phyloP scores from a whole-genome alignment of 345 rosid species.

The Excoecaria agallocha region DNA sequence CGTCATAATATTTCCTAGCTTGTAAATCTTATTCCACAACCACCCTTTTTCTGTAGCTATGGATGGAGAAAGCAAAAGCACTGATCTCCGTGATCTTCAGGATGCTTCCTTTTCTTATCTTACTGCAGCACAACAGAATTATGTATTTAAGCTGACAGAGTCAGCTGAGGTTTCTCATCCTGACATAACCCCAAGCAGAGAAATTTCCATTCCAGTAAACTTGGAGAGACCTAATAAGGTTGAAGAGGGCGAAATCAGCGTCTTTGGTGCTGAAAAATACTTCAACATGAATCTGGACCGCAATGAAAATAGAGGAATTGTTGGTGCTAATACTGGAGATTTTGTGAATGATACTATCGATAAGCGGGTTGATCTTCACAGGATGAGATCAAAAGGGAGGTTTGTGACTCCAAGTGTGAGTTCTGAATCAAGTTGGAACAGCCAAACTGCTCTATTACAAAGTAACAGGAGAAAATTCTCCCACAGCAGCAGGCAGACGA shows the following conservation, averaged over 20 bases:
- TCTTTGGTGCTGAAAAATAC: conserved; percentile 58
- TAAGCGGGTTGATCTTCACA: conserved; percentile 26
- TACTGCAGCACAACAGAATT: conserved; percentile 30
- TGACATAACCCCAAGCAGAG: conserved; percentile 23
- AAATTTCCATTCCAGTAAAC: conserved; percentile 20
- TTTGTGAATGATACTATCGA: conserved; percentile 1
- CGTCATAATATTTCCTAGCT: background rate
- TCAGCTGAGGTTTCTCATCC: conserved; percentile 24
- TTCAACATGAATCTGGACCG: conserved; percentile 47
- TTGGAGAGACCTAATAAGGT: conserved; percentile 22
- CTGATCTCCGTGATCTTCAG: conserved; percentile 33
- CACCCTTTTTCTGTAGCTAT: conserved; percentile 8
- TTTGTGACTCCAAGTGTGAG: conserved; percentile 43
- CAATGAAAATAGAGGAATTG: conserved; percentile 22
- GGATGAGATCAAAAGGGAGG: conserved; percentile 27
- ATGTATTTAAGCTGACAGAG: conserved; percentile 32
- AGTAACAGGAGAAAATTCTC: conserved; percentile 20
- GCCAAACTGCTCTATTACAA: conserved; percentile 38
- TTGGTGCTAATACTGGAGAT: conserved; percentile 14
- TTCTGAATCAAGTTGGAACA: conserved; percentile 51
- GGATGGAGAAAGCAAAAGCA: conserved; percentile 27
- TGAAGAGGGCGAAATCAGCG: conserved; percentile 41
- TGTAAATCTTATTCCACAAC: background rate
- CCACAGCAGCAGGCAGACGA: conserved; percentile 22
- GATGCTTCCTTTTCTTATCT: conserved; percentile 45